Percentiles rank a stretch among this genome's conserved stretches.
These are phyloP conservation scores for Zalaria sp. DNA, from an alignment of 2,329 filamentous ascomycete genomes.

Conservation along the genomic window DNA sequence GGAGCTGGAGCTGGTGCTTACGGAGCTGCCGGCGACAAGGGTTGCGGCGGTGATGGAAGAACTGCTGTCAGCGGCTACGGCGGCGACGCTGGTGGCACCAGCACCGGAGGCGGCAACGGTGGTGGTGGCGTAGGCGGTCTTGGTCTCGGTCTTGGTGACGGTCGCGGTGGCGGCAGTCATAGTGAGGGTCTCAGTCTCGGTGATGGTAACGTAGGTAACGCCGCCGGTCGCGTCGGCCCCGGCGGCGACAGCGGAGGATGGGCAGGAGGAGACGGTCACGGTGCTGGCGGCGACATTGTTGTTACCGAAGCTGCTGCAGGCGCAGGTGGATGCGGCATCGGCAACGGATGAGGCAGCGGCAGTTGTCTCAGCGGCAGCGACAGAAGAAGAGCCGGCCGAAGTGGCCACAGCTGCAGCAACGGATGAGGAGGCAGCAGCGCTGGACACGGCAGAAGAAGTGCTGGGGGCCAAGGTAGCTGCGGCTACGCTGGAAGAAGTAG, in stretches of 20 bases:
- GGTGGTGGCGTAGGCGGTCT: neutral
- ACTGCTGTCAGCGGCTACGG: neutral
- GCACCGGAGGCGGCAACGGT: neutral
- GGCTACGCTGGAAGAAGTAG: neutral
- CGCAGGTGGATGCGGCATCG: neutral
- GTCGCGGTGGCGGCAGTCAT: conserved; percentile 1
- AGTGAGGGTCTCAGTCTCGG: conserved; percentile 2
- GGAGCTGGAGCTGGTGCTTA: conserved; percentile 1
- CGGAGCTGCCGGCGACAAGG: conserved; percentile 1
- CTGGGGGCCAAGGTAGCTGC: neutral
- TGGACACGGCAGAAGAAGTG: neutral
- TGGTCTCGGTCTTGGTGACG: neutral
- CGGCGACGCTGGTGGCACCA: neutral
- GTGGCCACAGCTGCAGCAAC: neutral
- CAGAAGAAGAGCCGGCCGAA: neutral
- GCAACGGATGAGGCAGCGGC: neutral
- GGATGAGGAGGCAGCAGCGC: neutral
- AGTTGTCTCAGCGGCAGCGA: neutral
- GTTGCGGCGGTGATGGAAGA: conserved; percentile 1
- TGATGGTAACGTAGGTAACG: conserved; percentile 1
- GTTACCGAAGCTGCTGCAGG: neutral
- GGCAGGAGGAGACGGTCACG: neutral
- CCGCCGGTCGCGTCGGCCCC: neutral
- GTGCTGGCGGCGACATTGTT: neutral
- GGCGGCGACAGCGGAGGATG: neutral